Percentiles rank a stretch among this genome's conserved stretches.
Conservation (phyloP, 768 basidiomycete genomes). For the Vishniacozyma victoriae region DNA sequence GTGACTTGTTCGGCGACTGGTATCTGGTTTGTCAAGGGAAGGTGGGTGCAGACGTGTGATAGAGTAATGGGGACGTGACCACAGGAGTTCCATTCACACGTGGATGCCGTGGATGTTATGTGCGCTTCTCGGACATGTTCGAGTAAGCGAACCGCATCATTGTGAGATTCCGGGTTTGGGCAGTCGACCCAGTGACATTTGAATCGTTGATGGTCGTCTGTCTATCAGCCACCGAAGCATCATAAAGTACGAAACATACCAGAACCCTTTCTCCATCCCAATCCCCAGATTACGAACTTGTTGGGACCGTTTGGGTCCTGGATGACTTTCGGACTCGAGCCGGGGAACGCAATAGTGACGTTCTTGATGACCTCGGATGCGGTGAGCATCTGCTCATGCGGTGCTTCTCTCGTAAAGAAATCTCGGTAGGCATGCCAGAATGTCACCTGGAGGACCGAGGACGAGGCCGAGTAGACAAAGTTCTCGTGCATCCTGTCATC, state of each 20-base stretch:
- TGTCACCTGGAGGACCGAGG: constrained; percentile 84
- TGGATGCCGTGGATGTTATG: neutral
- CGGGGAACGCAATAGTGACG: constrained; percentile 75
- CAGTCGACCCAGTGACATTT: constrained; percentile 69
- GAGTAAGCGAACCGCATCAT: constrained; percentile 18
- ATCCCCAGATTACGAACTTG: constrained; percentile 81
- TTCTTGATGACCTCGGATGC: constrained; percentile 95
- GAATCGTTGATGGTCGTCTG: constrained; percentile 57
- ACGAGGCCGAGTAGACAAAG: constrained; percentile 68
- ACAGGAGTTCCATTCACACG: constrained; percentile 42
- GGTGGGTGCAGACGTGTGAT: constrained; percentile 59
- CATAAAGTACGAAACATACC: constrained; percentile 23
- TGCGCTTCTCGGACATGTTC: constrained; percentile 52
- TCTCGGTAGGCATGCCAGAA: constrained; percentile 94
- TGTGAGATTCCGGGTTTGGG: constrained; percentile 1
- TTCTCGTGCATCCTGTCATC: constrained; percentile 80
- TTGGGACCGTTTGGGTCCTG: constrained; percentile 49
- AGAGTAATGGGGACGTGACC: constrained; percentile 50
- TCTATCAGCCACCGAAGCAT: neutral
- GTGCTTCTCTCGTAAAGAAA: constrained; percentile 56
- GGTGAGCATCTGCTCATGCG: constrained; percentile 54
- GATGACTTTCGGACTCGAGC: constrained; percentile 80
- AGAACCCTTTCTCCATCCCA: constrained; percentile 51
- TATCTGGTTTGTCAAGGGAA: constrained; percentile 52
- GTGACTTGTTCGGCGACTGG: constrained; percentile 18